These are phyloP conservation scores for Amylocystis lapponica DNA, from an alignment of 768 basidiomycete species.

Conservation along the genomic window DNA sequence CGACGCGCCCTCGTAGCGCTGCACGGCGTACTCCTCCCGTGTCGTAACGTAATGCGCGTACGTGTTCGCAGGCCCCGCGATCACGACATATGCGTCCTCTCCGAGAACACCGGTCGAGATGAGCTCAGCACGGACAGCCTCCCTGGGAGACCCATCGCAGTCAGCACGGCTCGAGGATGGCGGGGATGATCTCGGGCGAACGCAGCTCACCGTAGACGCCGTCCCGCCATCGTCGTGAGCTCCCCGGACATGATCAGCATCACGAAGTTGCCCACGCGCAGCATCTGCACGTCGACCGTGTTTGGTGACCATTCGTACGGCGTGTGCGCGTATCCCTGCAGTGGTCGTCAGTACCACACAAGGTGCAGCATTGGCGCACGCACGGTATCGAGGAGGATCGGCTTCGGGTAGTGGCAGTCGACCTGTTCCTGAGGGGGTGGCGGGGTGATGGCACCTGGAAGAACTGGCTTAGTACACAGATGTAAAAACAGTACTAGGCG, in stretches of 20 bases:
- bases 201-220: slow-evolving; percentile 54
- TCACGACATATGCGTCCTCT: slow-evolving; percentile 65
- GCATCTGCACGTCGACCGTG: slow-evolving; percentile 71
- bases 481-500: slow-evolving; percentile 1
- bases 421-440: slow-evolving; percentile 53
- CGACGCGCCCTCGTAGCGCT: slow-evolving; percentile 79
- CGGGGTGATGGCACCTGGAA: slow-evolving; percentile 56
- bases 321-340: slow-evolving; percentile 55
- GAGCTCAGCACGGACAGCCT: slow-evolving; percentile 59
- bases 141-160: slow-evolving; percentile 30
- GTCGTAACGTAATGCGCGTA: slow-evolving; percentile 74
- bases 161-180: not conserved
- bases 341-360: slow-evolving; percentile 5
- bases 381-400: slow-evolving; percentile 71
- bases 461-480: not conserved
- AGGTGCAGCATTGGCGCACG: slow-evolving; percentile 17
- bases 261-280: slow-evolving; percentile 71
- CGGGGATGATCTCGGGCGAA: not conserved
- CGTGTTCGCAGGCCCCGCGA: slow-evolving; percentile 79
- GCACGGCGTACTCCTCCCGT: slow-evolving; percentile 65
- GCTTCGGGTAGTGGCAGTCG: slow-evolving; percentile 73
- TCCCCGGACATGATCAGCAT: slow-evolving; percentile 75
- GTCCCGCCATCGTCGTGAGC: slow-evolving; percentile 77
- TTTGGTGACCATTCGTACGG: slow-evolving; percentile 75
- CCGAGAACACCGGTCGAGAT: slow-evolving; percentile 60